Conservation (phyloP, 257 asterid genomes). For the Fraxinus cuspidata region DNA sequence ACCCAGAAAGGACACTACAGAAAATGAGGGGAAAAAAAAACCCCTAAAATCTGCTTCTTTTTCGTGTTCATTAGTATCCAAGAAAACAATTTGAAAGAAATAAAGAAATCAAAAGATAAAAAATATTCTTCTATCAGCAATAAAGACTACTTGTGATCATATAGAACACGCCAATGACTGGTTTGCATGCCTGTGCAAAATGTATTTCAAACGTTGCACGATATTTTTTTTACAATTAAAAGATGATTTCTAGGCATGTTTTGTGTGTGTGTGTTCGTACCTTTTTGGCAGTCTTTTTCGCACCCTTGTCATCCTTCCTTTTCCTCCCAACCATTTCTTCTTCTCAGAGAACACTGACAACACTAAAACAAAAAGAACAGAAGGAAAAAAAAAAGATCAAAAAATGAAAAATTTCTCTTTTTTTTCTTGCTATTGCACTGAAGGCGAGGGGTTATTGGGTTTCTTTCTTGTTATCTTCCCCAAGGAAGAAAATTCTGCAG, state of each 20-base stretch:
- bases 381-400: neutral
- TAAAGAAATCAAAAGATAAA: neutral
- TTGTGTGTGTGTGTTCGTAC: constrained; percentile 4
- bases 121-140: too few relatives aligned
- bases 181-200: neutral
- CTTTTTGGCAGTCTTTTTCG: constrained; percentile 8
- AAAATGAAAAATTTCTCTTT: neutral
- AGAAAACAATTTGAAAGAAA: neutral
- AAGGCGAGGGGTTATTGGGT: neutral
- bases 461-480: neutral
- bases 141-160: neutral
- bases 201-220: neutral
- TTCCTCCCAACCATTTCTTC: constrained; percentile 30
- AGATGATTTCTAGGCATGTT: neutral
- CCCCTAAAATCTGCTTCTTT: neutral
- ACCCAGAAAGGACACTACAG: neutral
- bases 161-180: neutral
- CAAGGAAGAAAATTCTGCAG: neutral
- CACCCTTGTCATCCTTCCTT: constrained; percentile 14
- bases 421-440: neutral
- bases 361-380: neutral
- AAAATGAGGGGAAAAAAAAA: neutral
- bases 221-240: neutral
- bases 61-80: neutral
- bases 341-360: neutral